A percentile compares a stretch with the other conserved stretches of the same genome.
These are phyloP conservation scores for Takashimella tepidaria DNA, from an alignment of 1,284 basidiomycete species.

Conservation along the genomic window DNA sequence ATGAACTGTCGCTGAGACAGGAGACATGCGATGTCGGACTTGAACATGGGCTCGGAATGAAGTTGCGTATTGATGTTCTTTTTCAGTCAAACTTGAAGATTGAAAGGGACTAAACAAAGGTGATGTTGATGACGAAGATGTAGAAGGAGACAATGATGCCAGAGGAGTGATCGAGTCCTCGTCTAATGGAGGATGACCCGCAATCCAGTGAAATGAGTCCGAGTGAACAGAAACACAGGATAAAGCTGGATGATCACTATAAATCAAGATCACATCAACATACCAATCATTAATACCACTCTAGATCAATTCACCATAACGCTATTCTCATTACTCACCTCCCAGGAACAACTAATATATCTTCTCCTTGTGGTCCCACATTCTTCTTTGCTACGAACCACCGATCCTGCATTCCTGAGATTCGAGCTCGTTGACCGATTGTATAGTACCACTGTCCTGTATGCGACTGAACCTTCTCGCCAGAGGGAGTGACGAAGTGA, in stretches of 20 bases:
- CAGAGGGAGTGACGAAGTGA: conserved; percentile 59
- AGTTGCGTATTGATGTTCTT: no score
- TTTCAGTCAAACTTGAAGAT: no score
- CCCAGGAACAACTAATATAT: conserved; percentile 70
- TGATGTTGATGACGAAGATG: conserved; percentile 42
- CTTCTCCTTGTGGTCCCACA: conserved; percentile 51
- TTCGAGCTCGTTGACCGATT: conserved; percentile 70
- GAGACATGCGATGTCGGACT: conserved; percentile 65
- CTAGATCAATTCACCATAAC: neutral
- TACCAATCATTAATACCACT: neutral
- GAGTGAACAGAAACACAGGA: conserved; percentile 53
- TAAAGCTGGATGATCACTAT: conserved; percentile 63
- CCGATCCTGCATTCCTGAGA: conserved; percentile 59
- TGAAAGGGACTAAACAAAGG: neutral
- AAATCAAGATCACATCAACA: neutral
- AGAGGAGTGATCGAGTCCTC: no score
- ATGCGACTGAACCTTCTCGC: conserved; percentile 60
- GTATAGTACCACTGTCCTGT: conserved; percentile 82
- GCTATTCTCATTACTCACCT: conserved; percentile 53
- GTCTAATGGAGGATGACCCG: conserved; percentile 56
- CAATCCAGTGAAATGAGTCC: conserved; percentile 66
- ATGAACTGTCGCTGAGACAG: conserved; percentile 46
- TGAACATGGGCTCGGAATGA: conserved; percentile 59
- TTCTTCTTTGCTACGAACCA: conserved; percentile 78
- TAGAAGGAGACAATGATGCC: no score